phyloP scores from a whole-genome alignment of 208 protist species.

The Trypanosoma rangeli region DNA sequence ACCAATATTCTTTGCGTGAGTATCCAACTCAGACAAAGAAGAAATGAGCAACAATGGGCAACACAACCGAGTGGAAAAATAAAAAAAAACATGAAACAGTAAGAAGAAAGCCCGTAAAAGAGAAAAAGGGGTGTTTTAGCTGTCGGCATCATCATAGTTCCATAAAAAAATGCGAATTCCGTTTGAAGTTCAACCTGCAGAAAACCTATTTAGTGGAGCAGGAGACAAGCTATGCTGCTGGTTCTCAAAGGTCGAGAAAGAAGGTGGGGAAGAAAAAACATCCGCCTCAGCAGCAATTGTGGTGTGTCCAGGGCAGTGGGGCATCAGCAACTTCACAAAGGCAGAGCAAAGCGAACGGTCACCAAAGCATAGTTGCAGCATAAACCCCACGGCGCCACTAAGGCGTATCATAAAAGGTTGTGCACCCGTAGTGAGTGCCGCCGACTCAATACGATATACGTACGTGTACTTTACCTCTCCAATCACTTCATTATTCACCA shows the following conservation, averaged over 20 bases:
- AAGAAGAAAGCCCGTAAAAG: background rate
- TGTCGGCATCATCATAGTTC: background rate
- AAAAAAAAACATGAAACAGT: background rate
- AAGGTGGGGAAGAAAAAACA: background rate
- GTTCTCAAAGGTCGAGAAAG: background rate
- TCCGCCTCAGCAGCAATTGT: conserved; percentile 11
- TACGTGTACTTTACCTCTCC: conserved; percentile 20
- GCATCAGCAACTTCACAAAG: conserved; percentile 19
- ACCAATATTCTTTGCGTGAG: no score
- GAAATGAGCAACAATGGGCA: background rate
- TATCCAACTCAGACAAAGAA: background rate
- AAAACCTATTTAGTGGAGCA: background rate
- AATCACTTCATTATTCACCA: conserved; percentile 1
- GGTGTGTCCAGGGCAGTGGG: background rate
- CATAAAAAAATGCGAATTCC: background rate
- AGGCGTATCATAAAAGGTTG: conserved; percentile 4
- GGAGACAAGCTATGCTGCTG: background rate
- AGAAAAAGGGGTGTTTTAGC: background rate
- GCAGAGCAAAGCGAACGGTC: conserved; percentile 8
- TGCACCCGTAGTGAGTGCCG: background rate
- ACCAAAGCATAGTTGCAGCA: conserved; percentile 13
- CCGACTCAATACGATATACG: conserved; percentile 6
- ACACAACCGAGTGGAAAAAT: background rate
- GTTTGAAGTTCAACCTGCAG: background rate
- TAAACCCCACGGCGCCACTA: conserved; percentile 7